A percentile compares a stretch with the other conserved stretches of the same genome.
Conservation (phyloP, 257 asterid genomes). For the Cordia subcordata region DNA sequence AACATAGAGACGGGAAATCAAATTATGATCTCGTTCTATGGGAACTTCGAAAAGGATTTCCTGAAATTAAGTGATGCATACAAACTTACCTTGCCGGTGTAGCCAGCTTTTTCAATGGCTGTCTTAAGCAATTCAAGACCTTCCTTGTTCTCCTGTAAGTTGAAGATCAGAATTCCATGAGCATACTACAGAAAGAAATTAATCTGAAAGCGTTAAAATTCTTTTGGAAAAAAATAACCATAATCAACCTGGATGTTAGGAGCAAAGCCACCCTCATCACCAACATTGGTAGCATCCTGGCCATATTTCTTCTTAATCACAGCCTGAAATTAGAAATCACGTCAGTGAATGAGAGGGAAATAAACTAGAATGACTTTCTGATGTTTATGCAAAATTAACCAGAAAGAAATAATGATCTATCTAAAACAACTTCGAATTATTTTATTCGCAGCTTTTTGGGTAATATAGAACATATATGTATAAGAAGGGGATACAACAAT, state of each 20-base stretch:
- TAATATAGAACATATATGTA: too few species aligned
- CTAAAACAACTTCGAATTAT: too few species aligned
- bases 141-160: slow-evolving; percentile 89
- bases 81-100: slow-evolving; percentile 62
- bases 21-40: not conserved
- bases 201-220: not conserved
- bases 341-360: not conserved
- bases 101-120: slow-evolving; percentile 94
- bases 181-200: slow-evolving; percentile 1
- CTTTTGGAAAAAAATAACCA: not conserved
- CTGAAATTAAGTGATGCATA: not conserved
- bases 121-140: slow-evolving; percentile 97
- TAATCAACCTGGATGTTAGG: slow-evolving; percentile 80
- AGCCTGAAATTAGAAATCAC: slow-evolving; percentile 36
- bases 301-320: slow-evolving; percentile 97
- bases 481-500: too few species aligned
- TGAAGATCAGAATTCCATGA: slow-evolving; percentile 12
- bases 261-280: slow-evolving; percentile 99
- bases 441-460: too few species aligned
- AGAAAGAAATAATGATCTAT: not conserved
- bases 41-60: not conserved
- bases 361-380: too few species aligned
- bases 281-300: slow-evolving; percentile 96
- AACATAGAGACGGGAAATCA: slow-evolving; percentile 1
- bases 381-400: too few species aligned